phyloP scores from a whole-genome alignment of 495 filamentous ascomycete genomes.

The Penicillium arizonense region DNA sequence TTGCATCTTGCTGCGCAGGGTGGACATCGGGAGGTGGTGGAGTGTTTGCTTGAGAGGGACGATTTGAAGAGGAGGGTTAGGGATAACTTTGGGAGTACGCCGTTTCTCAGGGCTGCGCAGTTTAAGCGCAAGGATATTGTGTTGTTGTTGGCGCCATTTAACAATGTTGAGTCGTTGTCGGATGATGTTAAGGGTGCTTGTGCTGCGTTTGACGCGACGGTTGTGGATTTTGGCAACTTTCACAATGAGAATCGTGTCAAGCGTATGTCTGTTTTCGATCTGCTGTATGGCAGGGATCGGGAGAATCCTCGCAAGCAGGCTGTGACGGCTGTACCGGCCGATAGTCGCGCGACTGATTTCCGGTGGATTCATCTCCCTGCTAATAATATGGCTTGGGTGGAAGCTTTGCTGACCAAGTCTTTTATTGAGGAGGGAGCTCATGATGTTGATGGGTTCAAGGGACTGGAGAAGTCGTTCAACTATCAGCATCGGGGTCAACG shows the following conservation, averaged over 20 bases:
- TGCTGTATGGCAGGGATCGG: slow-evolving; percentile 60
- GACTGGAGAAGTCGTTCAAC: slow-evolving; percentile 60
- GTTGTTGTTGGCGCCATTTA: slow-evolving; percentile 53
- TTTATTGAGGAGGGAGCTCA: slow-evolving; percentile 66
- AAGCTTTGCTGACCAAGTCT: slow-evolving; percentile 62
- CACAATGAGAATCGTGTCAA: slow-evolving; percentile 60
- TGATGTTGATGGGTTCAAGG: slow-evolving; percentile 68
- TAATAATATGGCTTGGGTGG: slow-evolving; percentile 59
- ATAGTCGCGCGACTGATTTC: slow-evolving; percentile 56
- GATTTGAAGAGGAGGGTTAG: slow-evolving; percentile 47
- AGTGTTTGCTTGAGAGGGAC: slow-evolving; percentile 45
- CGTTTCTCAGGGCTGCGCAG: slow-evolving; percentile 58
- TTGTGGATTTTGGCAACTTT: slow-evolving; percentile 69
- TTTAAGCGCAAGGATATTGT: slow-evolving; percentile 58
- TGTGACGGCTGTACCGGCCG: slow-evolving; percentile 51
- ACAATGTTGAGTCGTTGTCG: slow-evolving; percentile 50
- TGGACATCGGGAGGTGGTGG: slow-evolving; percentile 57
- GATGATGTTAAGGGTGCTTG: slow-evolving; percentile 55
- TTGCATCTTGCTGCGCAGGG: slow-evolving; percentile 62
- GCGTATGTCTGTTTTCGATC: slow-evolving; percentile 54
- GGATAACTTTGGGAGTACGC: slow-evolving; percentile 62
- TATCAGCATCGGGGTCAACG: slow-evolving; percentile 62
- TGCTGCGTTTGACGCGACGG: slow-evolving; percentile 61
- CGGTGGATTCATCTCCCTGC: slow-evolving; percentile 72
- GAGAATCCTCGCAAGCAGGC: slow-evolving; percentile 51